phyloP scores from a whole-genome alignment of 148 eudicot species.

The Vaccinium vitisidaea region DNA sequence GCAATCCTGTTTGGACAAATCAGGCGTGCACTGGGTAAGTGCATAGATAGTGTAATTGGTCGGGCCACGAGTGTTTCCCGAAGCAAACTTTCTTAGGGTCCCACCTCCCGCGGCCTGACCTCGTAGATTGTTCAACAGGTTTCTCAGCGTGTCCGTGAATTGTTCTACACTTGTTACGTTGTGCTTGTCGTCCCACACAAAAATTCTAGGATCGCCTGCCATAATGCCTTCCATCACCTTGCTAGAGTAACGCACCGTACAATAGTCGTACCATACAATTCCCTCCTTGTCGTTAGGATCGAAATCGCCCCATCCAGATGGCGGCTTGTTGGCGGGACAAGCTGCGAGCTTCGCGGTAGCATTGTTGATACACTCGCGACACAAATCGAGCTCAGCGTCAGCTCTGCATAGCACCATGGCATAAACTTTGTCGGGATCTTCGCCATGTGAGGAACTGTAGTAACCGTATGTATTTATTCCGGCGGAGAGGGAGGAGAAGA shows the following conservation, averaged over 20 bases:
- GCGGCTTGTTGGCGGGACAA: slow-evolving; percentile 21
- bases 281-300: too few relatives aligned
- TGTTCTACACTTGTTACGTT: too few relatives aligned
- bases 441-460: slow-evolving; percentile 29
- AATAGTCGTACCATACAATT: too few relatives aligned
- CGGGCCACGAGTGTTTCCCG: too few relatives aligned
- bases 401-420: slow-evolving; percentile 41
- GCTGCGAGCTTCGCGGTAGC: slow-evolving; percentile 10
- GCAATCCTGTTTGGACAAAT: slow-evolving; percentile 28
- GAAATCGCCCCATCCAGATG: slow-evolving; percentile 11
- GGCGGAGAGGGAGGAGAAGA: slow-evolving; percentile 38
- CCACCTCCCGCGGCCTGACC: too few relatives aligned
- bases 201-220: too few relatives aligned
- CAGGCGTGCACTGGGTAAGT: slow-evolving; percentile 54
- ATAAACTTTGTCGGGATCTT: slow-evolving; percentile 28
- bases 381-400: neutral
- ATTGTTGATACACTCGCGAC: slow-evolving; percentile 22
- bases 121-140: too few relatives aligned
- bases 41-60: neutral
- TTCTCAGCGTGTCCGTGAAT: too few relatives aligned
- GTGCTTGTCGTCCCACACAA: too few relatives aligned
- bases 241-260: too few relatives aligned
- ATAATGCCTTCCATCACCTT: too few relatives aligned
- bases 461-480: slow-evolving; percentile 36
- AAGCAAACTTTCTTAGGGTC: too few relatives aligned